Base-by-base conservation (phyloP, 1,284 basidiomycete species). In the Sporisorium reilianum region DNA sequence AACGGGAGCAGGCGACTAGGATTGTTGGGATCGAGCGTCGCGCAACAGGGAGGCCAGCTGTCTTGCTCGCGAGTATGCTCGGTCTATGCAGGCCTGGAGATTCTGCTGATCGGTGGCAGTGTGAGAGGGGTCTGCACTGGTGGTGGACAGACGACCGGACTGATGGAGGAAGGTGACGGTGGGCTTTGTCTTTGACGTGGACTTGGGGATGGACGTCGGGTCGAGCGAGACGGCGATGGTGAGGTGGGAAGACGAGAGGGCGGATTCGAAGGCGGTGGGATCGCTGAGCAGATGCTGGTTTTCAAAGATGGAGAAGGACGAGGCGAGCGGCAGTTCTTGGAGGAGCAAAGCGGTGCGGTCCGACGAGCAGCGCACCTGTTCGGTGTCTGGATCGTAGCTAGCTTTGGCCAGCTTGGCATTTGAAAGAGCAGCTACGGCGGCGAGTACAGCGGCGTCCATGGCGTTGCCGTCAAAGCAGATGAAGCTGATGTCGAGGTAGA, bases 381-480 rank as follows among this genome's bases (percentile, higher is more conserved):
- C 88, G 0, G 88, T 88, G 25, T 93, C 92, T 55, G 90, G 89
- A 79, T 93, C 86, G 81, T 88, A 96, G 0, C 85, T 89, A 1
- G 93, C 91, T 79, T 90, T 88, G 2, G 94, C 93, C 18, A 97
- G 69, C 26, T 38, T 64, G 2, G 67, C 91, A 77, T 94, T 92
- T 84, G 88, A 88, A 50, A 99, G 86, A 4, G 96, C 95, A 14
- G 91, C 90, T 51, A 94, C 89, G 87, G 95, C 92, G 0, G 94
- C 94, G 16, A 97, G 84, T 2, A 97, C 87, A 0, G 93, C 89
- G 0, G 95, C 94, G 74, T 99, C 96, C 73, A 97, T 93, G 1
- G 89, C 92, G 81, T 97, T 97, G 10, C 96, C 96, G 84, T 99
- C 95, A 80, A 95, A 96, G 86, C 96, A 97, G 79, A 99, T 92